Evolutionary conservation across 148 eudicot species (phyloP).

Genomic region (Spergularia bocconei): DNA sequence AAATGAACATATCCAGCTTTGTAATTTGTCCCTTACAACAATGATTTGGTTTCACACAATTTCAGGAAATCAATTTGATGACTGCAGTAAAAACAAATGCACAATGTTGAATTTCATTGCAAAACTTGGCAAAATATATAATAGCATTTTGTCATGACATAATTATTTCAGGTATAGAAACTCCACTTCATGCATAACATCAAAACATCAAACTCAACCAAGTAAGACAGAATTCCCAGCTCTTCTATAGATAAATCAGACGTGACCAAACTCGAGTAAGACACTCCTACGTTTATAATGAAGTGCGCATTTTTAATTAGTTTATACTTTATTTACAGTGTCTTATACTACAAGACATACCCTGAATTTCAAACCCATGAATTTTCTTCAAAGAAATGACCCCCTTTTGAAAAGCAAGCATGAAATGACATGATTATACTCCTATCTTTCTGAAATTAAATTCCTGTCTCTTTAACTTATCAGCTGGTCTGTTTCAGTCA

Average conservation of each 20-base stretch:
- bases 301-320: no score
- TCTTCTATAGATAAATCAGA: background rate
- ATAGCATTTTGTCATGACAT: background rate
- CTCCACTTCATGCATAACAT: conserved; percentile 16
- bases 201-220: conserved; percentile 6
- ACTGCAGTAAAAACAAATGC: background rate
- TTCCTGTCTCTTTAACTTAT: background rate
- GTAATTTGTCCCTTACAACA: conserved; percentile 1
- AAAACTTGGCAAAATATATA: background rate
- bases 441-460: background rate
- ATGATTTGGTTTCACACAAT: conserved; percentile 12
- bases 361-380: conserved; percentile 15
- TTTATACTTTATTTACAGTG: no score
- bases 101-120: background rate
- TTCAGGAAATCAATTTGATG: background rate
- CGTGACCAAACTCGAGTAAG: background rate
- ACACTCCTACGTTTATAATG: background rate
- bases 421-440: conserved; percentile 13
- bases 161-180: conserved; percentile 12
- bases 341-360: background rate
- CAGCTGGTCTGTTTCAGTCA: no score
- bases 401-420: conserved; percentile 14
- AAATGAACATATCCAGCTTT: conserved; percentile 1
- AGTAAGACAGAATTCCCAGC: background rate
- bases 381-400: conserved; percentile 24